Evolutionary conservation across 768 basidiomycete species (phyloP), one percentile per base, ranked within the genome.

Genomic region (Candolleomyces eurysporus): DNA sequence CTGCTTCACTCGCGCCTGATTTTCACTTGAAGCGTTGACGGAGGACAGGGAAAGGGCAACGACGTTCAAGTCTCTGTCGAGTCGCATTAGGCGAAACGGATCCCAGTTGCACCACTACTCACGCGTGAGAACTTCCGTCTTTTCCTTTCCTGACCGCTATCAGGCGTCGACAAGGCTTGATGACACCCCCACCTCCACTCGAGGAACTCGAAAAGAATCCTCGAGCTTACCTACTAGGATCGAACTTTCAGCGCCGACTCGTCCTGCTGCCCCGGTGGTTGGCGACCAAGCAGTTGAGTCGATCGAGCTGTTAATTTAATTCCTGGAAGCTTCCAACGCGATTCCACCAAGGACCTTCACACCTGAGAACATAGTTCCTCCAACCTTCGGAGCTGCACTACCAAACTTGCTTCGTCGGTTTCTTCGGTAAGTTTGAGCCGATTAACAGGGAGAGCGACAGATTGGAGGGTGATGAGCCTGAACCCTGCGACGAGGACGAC

Each of bases 201-300:
- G 88, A 88, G 0, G 87, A 86, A 66, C 87, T 88, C 70, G 87
- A 89, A 67, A 86, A 86, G 65, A 85, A 82, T 67, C 76, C 72
- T n/a, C n/a, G n/a, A n/a, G n/a, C n/a, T n/a, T n/a, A n/a, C n/a
- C 58, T 65, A 68, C 64, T 62, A 62, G 61, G 63, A 67, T 61
- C 61, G 26, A 26, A 26, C 58, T 55, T 6, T 59, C 62, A 4
- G 31, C 58, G 8, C 36, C 36, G 11, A 36, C 36, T 36, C 36
- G 36, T 1, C 36, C 36, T 11, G 36, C 4, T 26, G 26, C 36
- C 6, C 36, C 36, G 11, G 36, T 11, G 6, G 36, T 36, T 11
- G 36, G 36, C n/a, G n/a, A n/a, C n/a, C n/a, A n/a, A n/a, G n/a
- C n/a, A n/a, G n/a, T n/a, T n/a, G n/a, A n/a, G n/a, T n/a, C n/a